Evolutionary conservation across 163 green algal species (phyloP).

Genomic region (Chlorella variabilis): DNA sequence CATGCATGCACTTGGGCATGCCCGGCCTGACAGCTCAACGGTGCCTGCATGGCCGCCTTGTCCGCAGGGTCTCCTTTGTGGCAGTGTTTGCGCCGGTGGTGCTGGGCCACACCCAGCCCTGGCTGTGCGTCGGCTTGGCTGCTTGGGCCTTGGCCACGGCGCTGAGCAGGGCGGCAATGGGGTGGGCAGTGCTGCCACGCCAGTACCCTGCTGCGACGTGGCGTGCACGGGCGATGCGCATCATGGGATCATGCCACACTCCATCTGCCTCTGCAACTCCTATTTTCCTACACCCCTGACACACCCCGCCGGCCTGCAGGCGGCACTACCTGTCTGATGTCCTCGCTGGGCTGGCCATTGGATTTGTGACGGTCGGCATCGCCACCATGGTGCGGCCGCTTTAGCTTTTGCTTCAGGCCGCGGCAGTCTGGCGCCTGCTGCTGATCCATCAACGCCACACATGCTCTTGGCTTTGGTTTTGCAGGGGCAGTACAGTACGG

Average conservation of each 20-base stretch:
- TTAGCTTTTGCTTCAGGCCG: not conserved
- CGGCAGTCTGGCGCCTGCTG: not conserved
- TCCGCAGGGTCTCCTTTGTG: slow-evolving; percentile 49
- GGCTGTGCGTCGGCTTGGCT: slow-evolving; percentile 12
- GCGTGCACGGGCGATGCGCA: too few relatives aligned
- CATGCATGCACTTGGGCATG: too few relatives aligned
- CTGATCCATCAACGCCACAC: not conserved
- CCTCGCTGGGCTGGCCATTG: slow-evolving; percentile 53
- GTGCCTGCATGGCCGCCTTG: not conserved
- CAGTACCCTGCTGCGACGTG: too few relatives aligned
- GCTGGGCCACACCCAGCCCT: not conserved
- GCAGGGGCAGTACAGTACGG: slow-evolving; percentile 18
- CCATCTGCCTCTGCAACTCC: too few relatives aligned
- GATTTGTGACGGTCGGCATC: slow-evolving; percentile 46
- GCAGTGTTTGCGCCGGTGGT: slow-evolving; percentile 49
- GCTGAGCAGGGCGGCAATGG: slow-evolving; percentile 62
- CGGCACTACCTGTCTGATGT: slow-evolving; percentile 72
- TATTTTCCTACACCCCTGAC: not conserved
- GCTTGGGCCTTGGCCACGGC: slow-evolving; percentile 54
- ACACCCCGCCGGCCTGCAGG: not conserved
- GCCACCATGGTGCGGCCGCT: slow-evolving; percentile 31
- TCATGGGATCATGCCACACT: too few relatives aligned
- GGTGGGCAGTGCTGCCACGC: slow-evolving; percentile 4
- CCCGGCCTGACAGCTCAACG: too few relatives aligned
- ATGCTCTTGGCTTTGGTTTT: not conserved